Conservation (phyloP, 2,329 filamentous ascomycete genomes). For the Colletotrichum viniferum region DNA sequence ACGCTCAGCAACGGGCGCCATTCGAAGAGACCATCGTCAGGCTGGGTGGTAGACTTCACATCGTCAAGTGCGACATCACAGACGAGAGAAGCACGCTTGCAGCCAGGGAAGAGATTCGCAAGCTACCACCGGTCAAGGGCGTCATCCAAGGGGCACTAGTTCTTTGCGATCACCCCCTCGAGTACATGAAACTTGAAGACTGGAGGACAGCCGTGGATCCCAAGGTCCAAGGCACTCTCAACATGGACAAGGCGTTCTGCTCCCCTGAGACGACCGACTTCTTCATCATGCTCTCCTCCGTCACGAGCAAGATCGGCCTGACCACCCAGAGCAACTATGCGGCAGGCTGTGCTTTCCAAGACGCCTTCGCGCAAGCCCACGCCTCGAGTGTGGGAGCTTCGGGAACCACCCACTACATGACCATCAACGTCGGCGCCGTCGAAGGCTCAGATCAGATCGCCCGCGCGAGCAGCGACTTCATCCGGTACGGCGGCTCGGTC, state of each 20-base stretch:
- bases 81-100: not conserved
- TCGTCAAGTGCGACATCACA: not conserved
- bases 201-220: not conserved
- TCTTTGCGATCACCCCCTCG: constrained; percentile 8
- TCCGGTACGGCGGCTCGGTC: not conserved
- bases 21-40: not conserved
- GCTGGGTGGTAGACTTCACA: not conserved
- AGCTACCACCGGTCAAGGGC: not conserved
- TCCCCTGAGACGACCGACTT: not conserved
- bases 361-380: constrained; percentile 23
- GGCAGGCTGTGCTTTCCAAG: constrained; percentile 36
- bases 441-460: not conserved
- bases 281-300: constrained; percentile 17
- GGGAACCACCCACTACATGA: constrained; percentile 16
- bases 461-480: not conserved
- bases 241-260: not conserved
- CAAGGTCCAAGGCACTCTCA: not conserved
- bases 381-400: not conserved
- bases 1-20: not conserved
- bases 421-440: constrained; percentile 25
- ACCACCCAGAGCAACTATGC: constrained; percentile 9
- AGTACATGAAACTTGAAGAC: not conserved
- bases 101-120: not conserved
- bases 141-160: not conserved
- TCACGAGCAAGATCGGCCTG: not conserved